These are phyloP conservation scores for Podaxis carcinomalis DNA, from an alignment of 768 basidiomycete genomes.

Conservation along the genomic window DNA sequence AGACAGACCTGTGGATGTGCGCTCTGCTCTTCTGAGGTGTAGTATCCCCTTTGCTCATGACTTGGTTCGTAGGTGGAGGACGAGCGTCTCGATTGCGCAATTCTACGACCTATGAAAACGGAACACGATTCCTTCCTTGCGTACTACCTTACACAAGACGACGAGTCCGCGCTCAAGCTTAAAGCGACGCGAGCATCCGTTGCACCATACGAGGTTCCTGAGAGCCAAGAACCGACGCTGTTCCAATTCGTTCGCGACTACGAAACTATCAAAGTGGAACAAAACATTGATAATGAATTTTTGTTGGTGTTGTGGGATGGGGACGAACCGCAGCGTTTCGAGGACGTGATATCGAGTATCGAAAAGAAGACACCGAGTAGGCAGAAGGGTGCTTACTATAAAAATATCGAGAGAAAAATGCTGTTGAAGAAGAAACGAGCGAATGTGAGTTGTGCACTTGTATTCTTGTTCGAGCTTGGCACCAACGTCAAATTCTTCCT, in stretches of 20 bases:
- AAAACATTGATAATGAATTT: slow-evolving; percentile 83
- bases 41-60: background rate
- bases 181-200: slow-evolving; percentile 49
- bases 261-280: slow-evolving; percentile 82
- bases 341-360: slow-evolving; percentile 31
- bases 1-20: slow-evolving; percentile 66
- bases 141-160: slow-evolving; percentile 77
- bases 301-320: slow-evolving; percentile 71
- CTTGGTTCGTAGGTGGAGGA: slow-evolving; percentile 54
- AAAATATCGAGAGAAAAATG: slow-evolving; percentile 87
- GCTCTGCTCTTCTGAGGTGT: slow-evolving; percentile 17
- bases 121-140: slow-evolving; percentile 87
- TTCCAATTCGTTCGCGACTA: slow-evolving; percentile 83
- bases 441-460: slow-evolving; percentile 46
- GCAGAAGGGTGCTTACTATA: slow-evolving; percentile 78
- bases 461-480: background rate
- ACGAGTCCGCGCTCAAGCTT: slow-evolving; percentile 63
- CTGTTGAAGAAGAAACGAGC: slow-evolving; percentile 78
- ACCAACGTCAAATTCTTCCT: background rate
- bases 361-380: slow-evolving; percentile 22
- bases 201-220: slow-evolving; percentile 41
- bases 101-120: slow-evolving; percentile 82
- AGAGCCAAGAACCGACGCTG: slow-evolving; percentile 60
- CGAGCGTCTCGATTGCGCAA: slow-evolving; percentile 79
- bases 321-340: slow-evolving; percentile 27